Evolutionary conservation across 345 rosid genomes (phyloP).

Genomic region (Fremontodendron californicum): DNA sequence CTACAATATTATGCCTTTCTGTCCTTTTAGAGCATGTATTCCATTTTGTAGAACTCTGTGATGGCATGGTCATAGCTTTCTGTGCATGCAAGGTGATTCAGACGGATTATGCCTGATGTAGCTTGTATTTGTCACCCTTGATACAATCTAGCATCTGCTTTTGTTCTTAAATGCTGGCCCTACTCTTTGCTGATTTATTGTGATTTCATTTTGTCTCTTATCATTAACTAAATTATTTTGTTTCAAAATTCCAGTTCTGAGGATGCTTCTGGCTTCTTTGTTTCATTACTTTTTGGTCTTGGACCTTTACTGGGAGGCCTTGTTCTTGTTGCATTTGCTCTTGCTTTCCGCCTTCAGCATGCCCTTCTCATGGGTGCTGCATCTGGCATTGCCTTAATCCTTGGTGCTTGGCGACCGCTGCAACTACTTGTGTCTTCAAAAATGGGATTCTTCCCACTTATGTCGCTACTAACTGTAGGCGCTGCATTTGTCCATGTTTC

Average conservation of each 20-base stretch:
- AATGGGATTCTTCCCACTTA: conserved; percentile 68
- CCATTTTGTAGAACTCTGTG: background rate
- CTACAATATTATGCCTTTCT: background rate
- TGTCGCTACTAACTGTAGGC: conserved; percentile 54
- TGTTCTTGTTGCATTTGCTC: conserved; percentile 68
- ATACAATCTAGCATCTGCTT: background rate
- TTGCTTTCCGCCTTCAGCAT: conserved; percentile 76
- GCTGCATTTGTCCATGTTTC: conserved; percentile 52
- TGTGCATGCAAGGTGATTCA: background rate
- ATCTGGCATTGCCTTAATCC: conserved; percentile 91
- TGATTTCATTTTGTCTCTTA: conserved; percentile 3
- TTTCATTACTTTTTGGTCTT: conserved; percentile 92
- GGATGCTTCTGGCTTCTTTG: conserved; percentile 96
- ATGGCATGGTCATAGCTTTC: background rate
- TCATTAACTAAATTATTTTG: conserved; percentile 15
- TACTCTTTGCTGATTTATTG: background rate
- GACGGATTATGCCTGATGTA: background rate
- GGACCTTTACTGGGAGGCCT: conserved; percentile 92
- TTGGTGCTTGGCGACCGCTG: conserved; percentile 85
- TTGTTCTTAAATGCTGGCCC: background rate
- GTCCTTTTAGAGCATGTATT: background rate
- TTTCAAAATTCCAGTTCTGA: conserved; percentile 62
- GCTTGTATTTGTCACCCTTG: background rate
- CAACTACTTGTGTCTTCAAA: conserved; percentile 72
- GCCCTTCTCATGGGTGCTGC: conserved; percentile 94